Evolutionary conservation across 176 grass and related monocot genomes (phyloP).

Genomic region (Triticum timopheevii): DNA sequence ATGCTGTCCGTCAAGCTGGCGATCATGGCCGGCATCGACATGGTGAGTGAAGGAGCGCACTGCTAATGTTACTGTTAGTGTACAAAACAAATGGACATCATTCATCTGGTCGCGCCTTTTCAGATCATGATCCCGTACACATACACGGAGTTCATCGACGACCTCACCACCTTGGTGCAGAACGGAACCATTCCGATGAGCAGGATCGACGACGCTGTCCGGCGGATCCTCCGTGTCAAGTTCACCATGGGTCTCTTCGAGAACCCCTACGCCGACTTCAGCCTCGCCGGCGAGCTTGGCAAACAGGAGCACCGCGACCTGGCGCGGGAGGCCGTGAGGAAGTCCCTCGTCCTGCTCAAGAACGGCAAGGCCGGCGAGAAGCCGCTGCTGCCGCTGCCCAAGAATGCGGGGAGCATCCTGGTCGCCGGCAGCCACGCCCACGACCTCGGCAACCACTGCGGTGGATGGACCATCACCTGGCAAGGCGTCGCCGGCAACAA

Average conservation of each 20-base stretch:
- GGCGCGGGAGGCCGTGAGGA: constrained; percentile 71
- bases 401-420: constrained; percentile 46
- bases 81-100: not conserved
- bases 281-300: constrained; percentile 51
- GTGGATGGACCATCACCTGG: constrained; percentile 83
- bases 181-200: constrained; percentile 42
- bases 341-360: constrained; percentile 62
- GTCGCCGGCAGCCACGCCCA: constrained; percentile 61
- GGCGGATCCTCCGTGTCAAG: constrained; percentile 56
- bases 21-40: constrained; percentile 66
- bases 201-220: constrained; percentile 64
- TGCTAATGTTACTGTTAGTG: not conserved
- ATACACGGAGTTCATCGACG: constrained; percentile 35
- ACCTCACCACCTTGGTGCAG: not conserved
- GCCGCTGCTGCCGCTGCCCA: constrained; percentile 52
- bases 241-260: constrained; percentile 68
- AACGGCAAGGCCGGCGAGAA: constrained; percentile 46
- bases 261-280: constrained; percentile 49
- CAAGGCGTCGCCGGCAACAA: constrained; percentile 46
- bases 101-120: not conserved
- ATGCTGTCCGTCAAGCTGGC: constrained; percentile 52
- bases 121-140: constrained; percentile 35
- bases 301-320: constrained; percentile 72
- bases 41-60: constrained; percentile 35
- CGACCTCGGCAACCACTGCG: constrained; percentile 70